These are phyloP conservation scores for Heliocybe sulcata DNA, from an alignment of 1,284 basidiomycete genomes.

Conservation along the genomic window DNA sequence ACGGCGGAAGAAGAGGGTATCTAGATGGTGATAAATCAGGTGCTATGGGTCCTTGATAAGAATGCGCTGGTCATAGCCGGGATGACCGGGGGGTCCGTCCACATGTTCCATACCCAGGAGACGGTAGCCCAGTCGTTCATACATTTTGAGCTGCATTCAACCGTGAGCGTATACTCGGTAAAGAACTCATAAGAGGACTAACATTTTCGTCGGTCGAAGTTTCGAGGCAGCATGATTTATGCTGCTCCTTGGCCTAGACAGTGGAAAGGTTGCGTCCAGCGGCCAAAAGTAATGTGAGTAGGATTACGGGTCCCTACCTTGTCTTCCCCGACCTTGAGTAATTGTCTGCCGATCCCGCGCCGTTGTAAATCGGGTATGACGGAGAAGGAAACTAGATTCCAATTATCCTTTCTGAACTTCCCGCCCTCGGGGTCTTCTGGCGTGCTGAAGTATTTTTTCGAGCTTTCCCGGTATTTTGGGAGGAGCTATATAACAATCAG, in stretches of 20 bases:
- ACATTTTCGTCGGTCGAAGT: not conserved
- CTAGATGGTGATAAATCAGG: too few relatives aligned
- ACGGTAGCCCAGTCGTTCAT: not conserved
- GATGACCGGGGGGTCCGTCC: not conserved
- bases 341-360: not conserved
- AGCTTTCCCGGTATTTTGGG: not conserved
- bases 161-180: not conserved
- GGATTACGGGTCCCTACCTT: not conserved
- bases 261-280: not conserved
- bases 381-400: not conserved
- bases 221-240: not conserved
- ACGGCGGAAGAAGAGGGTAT: too few relatives aligned
- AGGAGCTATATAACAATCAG: not conserved
- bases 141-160: not conserved
- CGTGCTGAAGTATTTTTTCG: not conserved
- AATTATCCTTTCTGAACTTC: not conserved
- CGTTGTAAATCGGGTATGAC: not conserved
- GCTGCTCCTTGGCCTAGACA: not conserved
- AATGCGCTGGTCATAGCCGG: not conserved
- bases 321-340: not conserved
- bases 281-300: too few relatives aligned
- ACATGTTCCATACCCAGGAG: not conserved
- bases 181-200: not conserved
- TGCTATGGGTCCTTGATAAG: not conserved
- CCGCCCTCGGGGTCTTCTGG: not conserved